Evolutionary conservation across 1,284 basidiomycete species (phyloP), one percentile per base, ranked within the genome.

Genomic region (Mrakiaceae sp.): DNA sequence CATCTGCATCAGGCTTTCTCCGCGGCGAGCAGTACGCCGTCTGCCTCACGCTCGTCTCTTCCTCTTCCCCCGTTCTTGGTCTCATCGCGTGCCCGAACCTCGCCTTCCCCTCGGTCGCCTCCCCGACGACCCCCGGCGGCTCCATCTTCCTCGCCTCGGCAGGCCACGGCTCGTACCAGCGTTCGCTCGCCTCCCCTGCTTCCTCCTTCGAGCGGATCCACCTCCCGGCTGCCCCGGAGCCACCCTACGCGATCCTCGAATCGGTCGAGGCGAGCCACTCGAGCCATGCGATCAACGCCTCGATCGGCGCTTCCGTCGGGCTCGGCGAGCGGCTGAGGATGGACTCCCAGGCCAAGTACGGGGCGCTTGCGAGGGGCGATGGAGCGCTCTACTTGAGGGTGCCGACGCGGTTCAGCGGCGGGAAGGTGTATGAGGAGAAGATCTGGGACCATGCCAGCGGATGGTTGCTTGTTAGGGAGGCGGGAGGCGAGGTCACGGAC

Each of bases 321-420:
- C 81, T 46, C 73, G 81, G 16, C 82, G 89, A 53, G 80, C 73
- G 71, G 60, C 67, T 87, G n/a, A 81, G 91, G 43, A 97, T 98
- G 92, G 96, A 98, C 75, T 92, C 88, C 74, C 95, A 98, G 77
- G 93, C 93, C 7, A 98, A 98, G 78, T 98, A 98, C 72, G 86
- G 87, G 46, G 87, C 86, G 71, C 83, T 98, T 14, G 85, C 87
- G 2, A 80, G 94, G 53, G 92, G 93, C 0, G 90, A 96, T 68
- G 92, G 92, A 1, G 86, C 87, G 11, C 84, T 87, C 49, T 98
- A 99, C 76, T 79, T 98, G 62, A 82, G 95, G 42, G 88, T 97
- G 79, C 96, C 96, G 0, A 88, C 87, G 5, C 76, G 76, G 66
- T 78, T 76, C 70, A 74, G 71, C 63, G 76, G 80, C 6, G 85